phyloP scores from a whole-genome alignment of 352 stramenopile species.

The Pythium sp. region DNA sequence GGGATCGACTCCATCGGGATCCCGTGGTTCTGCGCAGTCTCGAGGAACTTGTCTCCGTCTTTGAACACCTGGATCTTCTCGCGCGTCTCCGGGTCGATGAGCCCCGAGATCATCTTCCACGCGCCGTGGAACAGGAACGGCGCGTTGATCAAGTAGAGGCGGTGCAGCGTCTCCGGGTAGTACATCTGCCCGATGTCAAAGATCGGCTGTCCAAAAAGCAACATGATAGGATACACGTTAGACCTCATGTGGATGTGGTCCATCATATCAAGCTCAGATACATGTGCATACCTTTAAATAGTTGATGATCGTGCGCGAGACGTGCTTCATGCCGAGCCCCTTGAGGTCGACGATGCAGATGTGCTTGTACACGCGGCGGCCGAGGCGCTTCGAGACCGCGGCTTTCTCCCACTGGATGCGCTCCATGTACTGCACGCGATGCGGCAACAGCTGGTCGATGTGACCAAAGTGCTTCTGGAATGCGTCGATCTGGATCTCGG shows the following conservation, averaged over 20 bases:
- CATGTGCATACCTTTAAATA: slow-evolving; percentile 51
- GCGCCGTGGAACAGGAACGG: slow-evolving; percentile 81
- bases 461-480: slow-evolving; percentile 58
- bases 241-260: no score
- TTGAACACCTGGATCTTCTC: slow-evolving; percentile 87
- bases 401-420: slow-evolving; percentile 76
- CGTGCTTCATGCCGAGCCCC: slow-evolving; percentile 64
- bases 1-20: slow-evolving; percentile 61
- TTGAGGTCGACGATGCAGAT: slow-evolving; percentile 81
- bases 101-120: slow-evolving; percentile 72
- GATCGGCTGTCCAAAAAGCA: slow-evolving; percentile 47
- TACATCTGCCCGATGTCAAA: slow-evolving; percentile 77
- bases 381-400: slow-evolving; percentile 60
- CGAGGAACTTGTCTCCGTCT: slow-evolving; percentile 53
- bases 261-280: neutral
- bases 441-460: slow-evolving; percentile 54
- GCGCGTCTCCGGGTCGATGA: slow-evolving; percentile 73
- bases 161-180: slow-evolving; percentile 79
- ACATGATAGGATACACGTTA: neutral
- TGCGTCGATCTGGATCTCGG: slow-evolving; percentile 59
- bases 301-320: slow-evolving; percentile 49
- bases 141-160: slow-evolving; percentile 78
- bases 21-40: slow-evolving; percentile 55
- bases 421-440: slow-evolving; percentile 79
- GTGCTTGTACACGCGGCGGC: slow-evolving; percentile 76